phyloP scores from a whole-genome alignment of 495 filamentous ascomycete genomes.

The Hypoxylon perforatum region DNA sequence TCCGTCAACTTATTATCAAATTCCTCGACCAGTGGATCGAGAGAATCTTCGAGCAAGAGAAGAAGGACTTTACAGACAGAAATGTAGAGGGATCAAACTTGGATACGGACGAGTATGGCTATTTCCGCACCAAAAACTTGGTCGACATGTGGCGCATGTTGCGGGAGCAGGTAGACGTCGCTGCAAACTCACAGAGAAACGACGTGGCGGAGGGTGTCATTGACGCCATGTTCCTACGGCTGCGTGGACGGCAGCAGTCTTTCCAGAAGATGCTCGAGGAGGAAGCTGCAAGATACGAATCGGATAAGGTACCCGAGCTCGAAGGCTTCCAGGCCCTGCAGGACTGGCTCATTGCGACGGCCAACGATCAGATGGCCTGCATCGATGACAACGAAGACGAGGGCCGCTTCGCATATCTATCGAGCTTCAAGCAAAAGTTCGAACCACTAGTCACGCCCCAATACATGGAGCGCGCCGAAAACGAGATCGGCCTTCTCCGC shows the following conservation, averaged over 20 bases:
- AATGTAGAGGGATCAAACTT: slow-evolving; percentile 76
- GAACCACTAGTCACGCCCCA: slow-evolving; percentile 79
- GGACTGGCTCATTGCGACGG: slow-evolving; percentile 95
- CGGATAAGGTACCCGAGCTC: slow-evolving; percentile 66
- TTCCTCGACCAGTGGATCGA: slow-evolving; percentile 98
- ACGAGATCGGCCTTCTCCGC: slow-evolving; percentile 76
- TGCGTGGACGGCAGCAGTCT: slow-evolving; percentile 79
- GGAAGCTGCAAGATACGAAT: slow-evolving; percentile 78
- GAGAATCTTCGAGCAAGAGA: slow-evolving; percentile 83
- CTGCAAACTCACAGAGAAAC: slow-evolving; percentile 79
- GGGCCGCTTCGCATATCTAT: slow-evolving; percentile 77
- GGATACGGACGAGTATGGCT: slow-evolving; percentile 85
- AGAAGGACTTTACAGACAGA: slow-evolving; percentile 79
- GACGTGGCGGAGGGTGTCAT: slow-evolving; percentile 94
- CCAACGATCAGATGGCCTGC: slow-evolving; percentile 97
- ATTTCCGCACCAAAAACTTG: slow-evolving; percentile 88
- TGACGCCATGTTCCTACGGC: slow-evolving; percentile 89
- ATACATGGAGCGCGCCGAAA: slow-evolving; percentile 77
- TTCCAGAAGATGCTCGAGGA: slow-evolving; percentile 91
- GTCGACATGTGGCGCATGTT: slow-evolving; percentile 98
- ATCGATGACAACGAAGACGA: slow-evolving; percentile 88
- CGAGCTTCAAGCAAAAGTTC: slow-evolving; percentile 82
- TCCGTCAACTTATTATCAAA: slow-evolving; percentile 91
- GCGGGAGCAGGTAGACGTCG: slow-evolving; percentile 85
- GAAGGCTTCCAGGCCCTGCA: slow-evolving; percentile 85